Evolutionary conservation across 345 rosid genomes (phyloP), one percentile per base, ranked within the genome.

Genomic region (Streptanthus diversifolius): DNA sequence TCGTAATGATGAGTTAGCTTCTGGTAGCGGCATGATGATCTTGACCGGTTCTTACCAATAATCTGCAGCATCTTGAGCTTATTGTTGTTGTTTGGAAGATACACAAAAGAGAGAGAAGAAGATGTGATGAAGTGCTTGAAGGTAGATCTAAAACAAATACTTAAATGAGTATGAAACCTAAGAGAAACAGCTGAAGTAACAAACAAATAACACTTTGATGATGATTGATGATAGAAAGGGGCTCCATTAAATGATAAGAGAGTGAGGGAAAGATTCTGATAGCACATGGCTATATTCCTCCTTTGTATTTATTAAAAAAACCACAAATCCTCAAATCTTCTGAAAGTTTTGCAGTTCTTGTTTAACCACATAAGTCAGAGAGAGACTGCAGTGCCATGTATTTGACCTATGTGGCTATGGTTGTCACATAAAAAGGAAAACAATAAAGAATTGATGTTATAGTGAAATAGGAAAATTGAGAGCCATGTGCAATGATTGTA

Each of bases 1-100:
- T 66, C 83, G 19, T 60, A 68, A 30, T 60, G 73, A 11, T 73
- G 44, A 18, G 5, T 44, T 13, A 86, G 84, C 87, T 77, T 83
- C 75, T 79, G 66, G 52, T 84, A 84, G 12, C 81, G 79, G 18
- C 68, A 39, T 8, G 60, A 19, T 39, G 65, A 63, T 65, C 66
- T 65, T 47, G 65, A 37, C 37, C 71, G 54, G 54, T 27, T 18
- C 64, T 53, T 76, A 29, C 74, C 17, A 52, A 54, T 19, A 18
- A 58, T 59, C 64, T 49, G 73, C 25, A 77, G 19, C 68, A 71
- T 65, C 76, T 59, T 64, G 30, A 64, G 41, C 51, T 55, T 54
- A 14, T 29, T 35, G 5, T 55, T 65, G 53, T 70, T 58, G 57
- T 4, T 21, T 57, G 2, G 41, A 21, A 55, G 30, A 56, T 19